Percentiles rank a stretch among this genome's conserved stretches.
Conservation (phyloP, 208 protist species). For the Borovskyia barvae region DNA sequence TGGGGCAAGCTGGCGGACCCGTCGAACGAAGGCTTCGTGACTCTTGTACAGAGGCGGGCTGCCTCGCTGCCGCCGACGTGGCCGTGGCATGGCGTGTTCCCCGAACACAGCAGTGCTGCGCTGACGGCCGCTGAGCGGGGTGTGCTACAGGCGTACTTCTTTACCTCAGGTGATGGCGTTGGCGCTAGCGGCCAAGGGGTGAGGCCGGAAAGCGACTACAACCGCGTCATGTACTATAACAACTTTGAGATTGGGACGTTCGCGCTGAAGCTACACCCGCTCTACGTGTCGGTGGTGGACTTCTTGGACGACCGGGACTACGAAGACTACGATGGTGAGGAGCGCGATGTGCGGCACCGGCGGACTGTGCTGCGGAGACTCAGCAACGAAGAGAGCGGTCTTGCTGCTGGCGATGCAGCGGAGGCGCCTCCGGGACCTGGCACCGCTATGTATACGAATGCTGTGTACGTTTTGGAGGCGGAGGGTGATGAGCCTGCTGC, state of each 20-base stretch:
- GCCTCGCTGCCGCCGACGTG: constrained; percentile 20
- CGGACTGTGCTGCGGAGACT: background rate
- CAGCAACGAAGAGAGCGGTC: too few species aligned
- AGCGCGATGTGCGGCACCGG: background rate
- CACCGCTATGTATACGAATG: background rate
- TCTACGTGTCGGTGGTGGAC: constrained; percentile 10
- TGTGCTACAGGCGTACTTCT: constrained; percentile 10
- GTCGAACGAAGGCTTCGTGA: background rate
- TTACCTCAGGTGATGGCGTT: background rate
- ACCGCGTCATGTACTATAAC: constrained; percentile 6
- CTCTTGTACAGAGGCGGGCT: background rate
- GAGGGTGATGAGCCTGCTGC: background rate
- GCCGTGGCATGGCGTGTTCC: constrained; percentile 13
- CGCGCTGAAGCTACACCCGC: constrained; percentile 7
- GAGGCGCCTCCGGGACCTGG: too few species aligned
- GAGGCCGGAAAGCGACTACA: background rate
- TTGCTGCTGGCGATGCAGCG: too few species aligned
- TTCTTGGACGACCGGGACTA: constrained; percentile 13
- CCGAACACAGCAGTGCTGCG: constrained; percentile 10
- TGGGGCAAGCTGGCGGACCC: constrained; percentile 11
- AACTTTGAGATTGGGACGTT: constrained; percentile 19
- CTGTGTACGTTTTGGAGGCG: background rate
- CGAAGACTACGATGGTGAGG: constrained; percentile 1
- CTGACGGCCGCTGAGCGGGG: constrained; percentile 1
- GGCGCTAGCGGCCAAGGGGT: background rate